Evolutionary conservation across 2,329 filamentous ascomycete species (phyloP).

Genomic region (Neophaeococcomyces aloes): DNA sequence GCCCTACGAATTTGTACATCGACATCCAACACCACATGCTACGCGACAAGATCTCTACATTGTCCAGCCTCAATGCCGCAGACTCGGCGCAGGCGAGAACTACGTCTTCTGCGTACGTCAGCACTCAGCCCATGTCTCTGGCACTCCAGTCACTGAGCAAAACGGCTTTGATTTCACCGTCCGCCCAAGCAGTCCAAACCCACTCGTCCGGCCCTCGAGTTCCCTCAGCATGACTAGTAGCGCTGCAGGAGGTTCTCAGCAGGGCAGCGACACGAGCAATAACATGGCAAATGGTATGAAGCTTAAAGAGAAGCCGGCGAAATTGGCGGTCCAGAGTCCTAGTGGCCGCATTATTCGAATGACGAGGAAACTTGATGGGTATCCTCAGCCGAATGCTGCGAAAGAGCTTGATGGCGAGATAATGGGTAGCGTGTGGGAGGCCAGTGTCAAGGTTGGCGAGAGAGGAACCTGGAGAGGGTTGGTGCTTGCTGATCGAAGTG

Average conservation of each 20-base stretch:
- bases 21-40: constrained; percentile 95
- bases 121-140: constrained; percentile 52
- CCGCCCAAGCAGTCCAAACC: constrained; percentile 19
- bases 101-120: constrained; percentile 95
- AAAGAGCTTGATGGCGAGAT: constrained; percentile 25
- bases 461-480: constrained; percentile 52
- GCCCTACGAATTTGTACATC: constrained; percentile 80
- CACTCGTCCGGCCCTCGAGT: constrained; percentile 44
- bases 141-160: constrained; percentile 13
- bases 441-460: constrained; percentile 57
- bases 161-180: constrained; percentile 16
- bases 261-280: constrained; percentile 37
- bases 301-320: constrained; percentile 70
- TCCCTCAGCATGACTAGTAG: constrained; percentile 52
- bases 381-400: constrained; percentile 29
- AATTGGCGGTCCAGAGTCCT: constrained; percentile 87
- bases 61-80: constrained; percentile 84
- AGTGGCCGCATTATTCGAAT: constrained; percentile 82
- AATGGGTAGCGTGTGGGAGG: constrained; percentile 54
- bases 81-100: constrained; percentile 86
- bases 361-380: constrained; percentile 38
- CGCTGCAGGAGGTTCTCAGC: constrained; percentile 38
- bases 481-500: constrained; percentile 54
- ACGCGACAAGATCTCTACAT: constrained; percentile 95
- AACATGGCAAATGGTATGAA: constrained; percentile 43